Evolutionary conservation across 2,329 filamentous ascomycete genomes (phyloP).

Genomic region (Diaporthe vaccinii): DNA sequence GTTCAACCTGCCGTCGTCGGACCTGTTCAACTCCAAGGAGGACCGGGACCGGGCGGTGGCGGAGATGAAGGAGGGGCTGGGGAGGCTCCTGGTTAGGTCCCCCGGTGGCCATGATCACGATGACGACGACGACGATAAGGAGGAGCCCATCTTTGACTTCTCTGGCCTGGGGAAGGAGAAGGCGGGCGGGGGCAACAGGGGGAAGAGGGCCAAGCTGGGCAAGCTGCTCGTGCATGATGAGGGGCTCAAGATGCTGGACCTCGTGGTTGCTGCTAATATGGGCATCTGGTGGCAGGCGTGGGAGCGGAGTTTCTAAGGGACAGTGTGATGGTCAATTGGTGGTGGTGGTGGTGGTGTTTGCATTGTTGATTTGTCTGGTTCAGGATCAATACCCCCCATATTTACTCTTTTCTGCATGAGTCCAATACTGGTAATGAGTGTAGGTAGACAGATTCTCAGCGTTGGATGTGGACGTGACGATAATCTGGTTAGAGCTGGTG

Average conservation of each 20-base stretch:
- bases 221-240: conserved; percentile 93
- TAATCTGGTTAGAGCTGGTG: conserved; percentile 1
- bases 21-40: conserved; percentile 58
- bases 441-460: background rate
- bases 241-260: conserved; percentile 94
- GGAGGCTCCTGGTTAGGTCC: conserved; percentile 54
- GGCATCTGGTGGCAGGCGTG: conserved; percentile 95
- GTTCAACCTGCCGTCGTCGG: conserved; percentile 83
- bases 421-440: background rate
- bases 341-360: background rate
- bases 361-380: conserved; percentile 7
- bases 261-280: conserved; percentile 91
- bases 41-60: conserved; percentile 49
- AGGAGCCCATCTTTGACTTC: conserved; percentile 71
- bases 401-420: background rate
- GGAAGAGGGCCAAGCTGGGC: conserved; percentile 90
- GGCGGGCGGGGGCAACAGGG: conserved; percentile 87
- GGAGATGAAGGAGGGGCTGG: conserved; percentile 52
- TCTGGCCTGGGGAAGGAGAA: conserved; percentile 81
- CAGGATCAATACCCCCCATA: conserved; percentile 29
- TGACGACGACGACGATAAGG: conserved; percentile 59
- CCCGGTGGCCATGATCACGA: conserved; percentile 47
- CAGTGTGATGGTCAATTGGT: background rate
- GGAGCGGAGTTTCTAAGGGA: conserved; percentile 64
- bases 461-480: background rate